phyloP scores from a whole-genome alignment of 139 green algal species.

The Tetratostichococcus sp. region DNA sequence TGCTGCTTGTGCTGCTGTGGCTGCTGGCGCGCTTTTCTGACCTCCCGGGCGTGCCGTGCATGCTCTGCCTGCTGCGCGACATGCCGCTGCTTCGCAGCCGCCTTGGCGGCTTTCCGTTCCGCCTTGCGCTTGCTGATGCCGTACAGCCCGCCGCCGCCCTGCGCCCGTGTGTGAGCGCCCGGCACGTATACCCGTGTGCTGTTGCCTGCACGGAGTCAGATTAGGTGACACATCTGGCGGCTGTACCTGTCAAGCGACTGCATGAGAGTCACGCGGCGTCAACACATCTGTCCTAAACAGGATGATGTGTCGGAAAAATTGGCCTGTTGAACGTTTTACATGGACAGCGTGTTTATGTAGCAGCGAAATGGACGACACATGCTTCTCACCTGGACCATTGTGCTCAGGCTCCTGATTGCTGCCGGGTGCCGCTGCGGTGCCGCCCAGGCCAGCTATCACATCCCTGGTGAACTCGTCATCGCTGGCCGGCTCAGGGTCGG shows the following conservation, averaged over 20 bases:
- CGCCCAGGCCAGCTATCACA: no score
- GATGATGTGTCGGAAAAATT: no score
- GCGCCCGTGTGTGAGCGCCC: neutral
- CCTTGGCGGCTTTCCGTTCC: slow-evolving; percentile 10
- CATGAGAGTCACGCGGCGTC: no score
- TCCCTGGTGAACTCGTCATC: neutral
- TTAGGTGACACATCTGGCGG: no score
- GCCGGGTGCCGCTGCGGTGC: no score
- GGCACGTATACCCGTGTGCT: neutral
- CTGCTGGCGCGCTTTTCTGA: slow-evolving; percentile 1
- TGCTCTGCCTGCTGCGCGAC: slow-evolving; percentile 6
- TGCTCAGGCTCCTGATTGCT: neutral
- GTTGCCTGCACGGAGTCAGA: slow-evolving; percentile 15
- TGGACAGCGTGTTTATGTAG: neutral
- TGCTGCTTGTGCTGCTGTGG: slow-evolving; percentile 6
- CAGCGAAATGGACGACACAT: neutral
- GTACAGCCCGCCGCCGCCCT: neutral
- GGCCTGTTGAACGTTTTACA: no score
- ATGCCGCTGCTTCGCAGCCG: slow-evolving; percentile 3
- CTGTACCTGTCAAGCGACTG: no score
- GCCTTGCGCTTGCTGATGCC: slow-evolving; percentile 8
- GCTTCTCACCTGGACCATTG: neutral
- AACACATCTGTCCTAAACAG: no score
- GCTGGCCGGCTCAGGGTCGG: neutral
- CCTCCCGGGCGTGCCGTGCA: neutral